Conservation (phyloP, 441 rosid species). For the Populus tomentosa region DNA sequence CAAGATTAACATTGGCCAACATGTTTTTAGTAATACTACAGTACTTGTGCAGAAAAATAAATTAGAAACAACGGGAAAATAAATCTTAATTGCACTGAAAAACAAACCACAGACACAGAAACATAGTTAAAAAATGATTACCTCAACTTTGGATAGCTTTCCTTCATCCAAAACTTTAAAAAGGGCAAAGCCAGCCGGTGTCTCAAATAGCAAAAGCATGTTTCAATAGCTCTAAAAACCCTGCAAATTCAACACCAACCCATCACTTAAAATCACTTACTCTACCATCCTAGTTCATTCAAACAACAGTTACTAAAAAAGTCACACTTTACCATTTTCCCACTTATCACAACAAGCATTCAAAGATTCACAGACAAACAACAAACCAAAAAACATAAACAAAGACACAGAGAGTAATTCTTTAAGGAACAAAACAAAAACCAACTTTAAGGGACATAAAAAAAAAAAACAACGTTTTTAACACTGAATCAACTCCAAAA, state of each 20-base stretch:
- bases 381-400: neutral
- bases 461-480: neutral
- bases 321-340: neutral
- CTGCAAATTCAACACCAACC: conserved; percentile 4
- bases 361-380: neutral
- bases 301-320: neutral
- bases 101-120: neutral
- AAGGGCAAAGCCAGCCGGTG: conserved; percentile 88
- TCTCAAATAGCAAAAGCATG: conserved; percentile 77
- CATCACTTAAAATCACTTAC: neutral
- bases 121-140: conserved; percentile 12
- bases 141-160: conserved; percentile 82
- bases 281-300: neutral
- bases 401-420: neutral
- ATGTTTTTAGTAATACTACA: neutral
- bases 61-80: neutral
- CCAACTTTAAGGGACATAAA: neutral
- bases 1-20: neutral
- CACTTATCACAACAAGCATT: neutral
- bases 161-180: conserved; percentile 85
- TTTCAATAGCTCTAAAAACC: conserved; percentile 4
- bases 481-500: neutral
- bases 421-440: neutral
- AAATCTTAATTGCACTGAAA: neutral
- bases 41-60: neutral